phyloP scores from a whole-genome alignment of 345 rosid genomes.

The Dipteronia sinensis region DNA sequence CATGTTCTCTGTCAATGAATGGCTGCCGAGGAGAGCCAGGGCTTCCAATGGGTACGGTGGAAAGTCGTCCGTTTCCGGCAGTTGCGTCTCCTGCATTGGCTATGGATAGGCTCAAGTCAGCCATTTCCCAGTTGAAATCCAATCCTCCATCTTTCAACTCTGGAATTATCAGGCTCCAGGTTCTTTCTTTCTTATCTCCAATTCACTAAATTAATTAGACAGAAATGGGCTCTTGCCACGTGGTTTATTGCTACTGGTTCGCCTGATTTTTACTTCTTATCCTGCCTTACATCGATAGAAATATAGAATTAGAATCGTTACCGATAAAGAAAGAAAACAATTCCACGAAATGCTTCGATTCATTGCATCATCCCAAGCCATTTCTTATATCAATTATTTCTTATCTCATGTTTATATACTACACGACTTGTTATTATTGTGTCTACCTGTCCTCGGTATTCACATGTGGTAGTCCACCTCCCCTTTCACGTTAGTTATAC shows the following conservation, averaged over 20 bases:
- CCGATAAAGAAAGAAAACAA: background rate
- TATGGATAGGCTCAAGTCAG: constrained; percentile 52
- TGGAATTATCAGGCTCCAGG: constrained; percentile 84
- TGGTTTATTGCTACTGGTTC: constrained; percentile 30
- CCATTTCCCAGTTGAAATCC: constrained; percentile 46
- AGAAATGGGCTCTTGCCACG: constrained; percentile 45
- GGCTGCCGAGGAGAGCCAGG: constrained; percentile 63
- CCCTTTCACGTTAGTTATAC: too few relatives aligned
- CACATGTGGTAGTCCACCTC: too few relatives aligned
- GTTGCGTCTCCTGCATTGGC: constrained; percentile 56
- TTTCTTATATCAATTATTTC: too few relatives aligned
- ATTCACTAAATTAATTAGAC: background rate
- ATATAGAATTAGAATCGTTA: background rate
- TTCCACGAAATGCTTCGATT: too few relatives aligned
- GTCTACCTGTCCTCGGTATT: too few relatives aligned
- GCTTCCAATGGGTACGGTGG: constrained; percentile 50
- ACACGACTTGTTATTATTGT: too few relatives aligned
- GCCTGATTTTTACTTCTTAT: constrained; percentile 1
- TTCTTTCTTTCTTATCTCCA: constrained; percentile 28
- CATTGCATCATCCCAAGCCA: too few relatives aligned
- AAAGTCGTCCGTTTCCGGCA: constrained; percentile 51
- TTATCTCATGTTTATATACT: too few relatives aligned
- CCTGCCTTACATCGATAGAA: background rate
- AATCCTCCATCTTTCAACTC: constrained; percentile 57
- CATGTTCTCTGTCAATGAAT: constrained; percentile 65